These are phyloP conservation scores for Selaginella moellendorffii DNA, from an alignment of 75 land plant genomes.

Conservation along the genomic window DNA sequence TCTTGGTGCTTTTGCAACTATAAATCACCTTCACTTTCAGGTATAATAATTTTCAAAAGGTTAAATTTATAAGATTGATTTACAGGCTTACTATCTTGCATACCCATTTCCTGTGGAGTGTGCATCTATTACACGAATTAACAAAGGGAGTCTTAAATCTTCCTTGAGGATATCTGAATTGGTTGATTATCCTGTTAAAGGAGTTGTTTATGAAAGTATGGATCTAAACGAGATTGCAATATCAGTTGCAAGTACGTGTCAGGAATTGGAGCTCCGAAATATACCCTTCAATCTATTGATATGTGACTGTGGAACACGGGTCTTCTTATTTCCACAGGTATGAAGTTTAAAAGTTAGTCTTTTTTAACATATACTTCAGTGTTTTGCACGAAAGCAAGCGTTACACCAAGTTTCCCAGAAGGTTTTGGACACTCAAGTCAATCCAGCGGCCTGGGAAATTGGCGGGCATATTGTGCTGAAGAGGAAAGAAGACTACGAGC, in stretches of 20 bases:
- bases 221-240: not conserved
- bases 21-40: not conserved
- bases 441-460: slow-evolving; percentile 95
- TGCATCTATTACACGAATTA: not conserved
- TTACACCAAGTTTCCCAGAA: too few relatives aligned
- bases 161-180: not conserved
- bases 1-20: not conserved
- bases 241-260: not conserved
- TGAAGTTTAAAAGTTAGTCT: too few relatives aligned
- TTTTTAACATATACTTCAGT: too few relatives aligned
- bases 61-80: not conserved
- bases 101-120: not conserved
- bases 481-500: too few relatives aligned
- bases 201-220: not conserved
- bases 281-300: not conserved
- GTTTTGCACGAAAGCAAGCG: too few relatives aligned
- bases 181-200: not conserved
- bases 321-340: too few relatives aligned
- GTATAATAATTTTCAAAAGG: not conserved
- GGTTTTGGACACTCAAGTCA: too few relatives aligned
- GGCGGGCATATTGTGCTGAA: too few relatives aligned
- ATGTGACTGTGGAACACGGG: too few relatives aligned
- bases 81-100: not conserved
- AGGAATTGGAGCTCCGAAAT: not conserved
- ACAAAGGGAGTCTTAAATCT: not conserved